Conservation (phyloP, 176 grass and related monocot species). For the Eragrostis curvula region DNA sequence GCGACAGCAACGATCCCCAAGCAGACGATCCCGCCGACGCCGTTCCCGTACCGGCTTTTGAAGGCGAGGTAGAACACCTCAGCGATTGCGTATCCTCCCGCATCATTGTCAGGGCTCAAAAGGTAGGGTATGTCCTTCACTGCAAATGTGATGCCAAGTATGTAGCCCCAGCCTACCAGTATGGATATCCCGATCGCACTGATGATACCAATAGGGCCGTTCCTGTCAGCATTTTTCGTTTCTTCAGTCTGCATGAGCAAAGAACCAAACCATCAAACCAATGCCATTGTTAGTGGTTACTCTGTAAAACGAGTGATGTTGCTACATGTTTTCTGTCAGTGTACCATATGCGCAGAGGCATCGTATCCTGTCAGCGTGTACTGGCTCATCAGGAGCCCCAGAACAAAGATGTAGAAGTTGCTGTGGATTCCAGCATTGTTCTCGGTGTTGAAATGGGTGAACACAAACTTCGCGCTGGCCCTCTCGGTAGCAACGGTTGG, state of each 20-base stretch:
- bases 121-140: conserved; percentile 79
- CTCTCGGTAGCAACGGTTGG: conserved; percentile 79
- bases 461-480: conserved; percentile 80
- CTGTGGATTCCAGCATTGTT: conserved; percentile 82
- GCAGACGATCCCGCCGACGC: conserved; percentile 80
- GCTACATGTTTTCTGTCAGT: background rate
- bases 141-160: conserved; percentile 82
- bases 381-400: conserved; percentile 93
- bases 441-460: conserved; percentile 87
- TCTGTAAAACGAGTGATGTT: background rate
- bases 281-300: background rate
- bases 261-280: background rate
- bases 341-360: conserved; percentile 86
- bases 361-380: conserved; percentile 88
- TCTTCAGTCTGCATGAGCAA: conserved; percentile 71
- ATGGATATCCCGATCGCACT: conserved; percentile 78
- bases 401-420: conserved; percentile 79
- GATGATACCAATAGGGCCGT: conserved; percentile 83
- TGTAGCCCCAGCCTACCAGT: conserved; percentile 81
- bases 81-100: conserved; percentile 83
- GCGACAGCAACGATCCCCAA: conserved; percentile 67
- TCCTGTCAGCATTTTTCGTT: conserved; percentile 83
- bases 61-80: conserved; percentile 87
- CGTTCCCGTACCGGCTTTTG: conserved; percentile 76
- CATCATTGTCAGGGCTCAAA: conserved; percentile 73